These are phyloP conservation scores for Globisporangium polare DNA, from an alignment of 352 stramenopile genomes.

Conservation along the genomic window DNA sequence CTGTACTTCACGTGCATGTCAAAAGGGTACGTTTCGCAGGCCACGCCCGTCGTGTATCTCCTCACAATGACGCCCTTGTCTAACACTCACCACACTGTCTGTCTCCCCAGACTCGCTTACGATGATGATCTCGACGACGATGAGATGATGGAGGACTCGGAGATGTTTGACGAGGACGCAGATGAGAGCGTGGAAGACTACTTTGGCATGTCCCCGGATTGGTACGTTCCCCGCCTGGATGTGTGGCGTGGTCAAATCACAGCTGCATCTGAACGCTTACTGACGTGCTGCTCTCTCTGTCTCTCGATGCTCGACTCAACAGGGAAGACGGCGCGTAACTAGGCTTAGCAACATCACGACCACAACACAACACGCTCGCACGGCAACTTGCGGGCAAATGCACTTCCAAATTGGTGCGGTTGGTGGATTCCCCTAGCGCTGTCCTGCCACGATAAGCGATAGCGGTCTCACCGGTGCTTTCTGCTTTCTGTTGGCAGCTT, in stretches of 20 bases:
- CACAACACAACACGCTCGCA: slow-evolving; percentile 8
- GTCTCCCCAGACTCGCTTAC: slow-evolving; percentile 36
- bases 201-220: slow-evolving; percentile 85
- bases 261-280: background rate
- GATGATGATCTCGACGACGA: slow-evolving; percentile 78
- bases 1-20: slow-evolving; percentile 93
- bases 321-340: slow-evolving; percentile 62
- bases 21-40: slow-evolving; percentile 53
- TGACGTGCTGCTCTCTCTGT: background rate
- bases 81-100: background rate
- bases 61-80: background rate
- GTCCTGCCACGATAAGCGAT: slow-evolving; percentile 14
- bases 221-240: slow-evolving; percentile 29
- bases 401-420: slow-evolving; percentile 14
- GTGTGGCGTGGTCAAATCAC: background rate
- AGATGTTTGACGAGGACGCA: slow-evolving; percentile 64
- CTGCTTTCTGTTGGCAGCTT: slow-evolving; percentile 12
- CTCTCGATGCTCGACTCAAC: background rate
- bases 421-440: slow-evolving; percentile 16
- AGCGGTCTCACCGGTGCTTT: slow-evolving; percentile 18
- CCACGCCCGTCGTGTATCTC: too few species aligned
- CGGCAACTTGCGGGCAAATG: slow-evolving; percentile 2
- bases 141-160: slow-evolving; percentile 73
- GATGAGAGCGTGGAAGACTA: slow-evolving; percentile 82
- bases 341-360: background rate